Conservation (phyloP, 345 rosid genomes). For the Microcos paniculata region DNA sequence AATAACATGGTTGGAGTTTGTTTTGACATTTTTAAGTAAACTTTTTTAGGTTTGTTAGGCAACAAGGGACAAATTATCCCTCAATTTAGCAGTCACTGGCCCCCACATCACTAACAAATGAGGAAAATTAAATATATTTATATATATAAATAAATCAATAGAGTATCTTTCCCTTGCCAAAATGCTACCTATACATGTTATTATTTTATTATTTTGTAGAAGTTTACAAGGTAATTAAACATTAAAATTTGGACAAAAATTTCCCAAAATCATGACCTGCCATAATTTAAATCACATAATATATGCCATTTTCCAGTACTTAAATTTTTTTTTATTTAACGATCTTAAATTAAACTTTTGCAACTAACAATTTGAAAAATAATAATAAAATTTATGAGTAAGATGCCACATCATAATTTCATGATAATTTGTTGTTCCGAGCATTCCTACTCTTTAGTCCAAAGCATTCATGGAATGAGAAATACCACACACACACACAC, state of each 20-base stretch:
- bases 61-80: background rate
- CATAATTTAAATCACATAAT: no score
- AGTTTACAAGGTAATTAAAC: background rate
- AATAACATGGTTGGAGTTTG: no score
- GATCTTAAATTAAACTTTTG: no score
- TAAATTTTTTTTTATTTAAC: no score
- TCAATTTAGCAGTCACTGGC: background rate
- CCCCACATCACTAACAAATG: background rate
- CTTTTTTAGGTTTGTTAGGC: background rate
- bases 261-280: no score
- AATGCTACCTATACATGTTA: background rate
- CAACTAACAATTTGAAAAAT: no score
- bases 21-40: no score
- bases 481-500: background rate
- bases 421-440: background rate
- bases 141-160: background rate
- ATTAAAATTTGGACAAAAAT: background rate
- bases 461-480: background rate
- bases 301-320: no score
- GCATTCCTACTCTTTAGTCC: background rate
- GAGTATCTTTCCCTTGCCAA: no score
- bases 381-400: no score
- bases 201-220: no score
- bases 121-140: background rate
- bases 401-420: background rate